Base-by-base conservation (phyloP, 805 yeast species). In the Barnettozyma populi region DNA sequence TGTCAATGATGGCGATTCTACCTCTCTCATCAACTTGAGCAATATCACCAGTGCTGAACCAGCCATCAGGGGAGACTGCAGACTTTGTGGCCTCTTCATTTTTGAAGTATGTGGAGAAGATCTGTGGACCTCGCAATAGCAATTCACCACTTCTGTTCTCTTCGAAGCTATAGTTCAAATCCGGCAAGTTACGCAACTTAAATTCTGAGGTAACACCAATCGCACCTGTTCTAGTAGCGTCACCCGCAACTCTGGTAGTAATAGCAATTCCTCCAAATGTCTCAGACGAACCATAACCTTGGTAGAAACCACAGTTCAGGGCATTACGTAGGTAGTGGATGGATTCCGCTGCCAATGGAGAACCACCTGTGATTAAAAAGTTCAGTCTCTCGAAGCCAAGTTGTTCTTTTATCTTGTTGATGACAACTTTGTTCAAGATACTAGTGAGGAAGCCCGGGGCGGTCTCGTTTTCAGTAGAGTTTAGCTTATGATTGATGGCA, bases 281-380 rank as follows among this genome's bases (percentile, higher is more conserved):
- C 65, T 85, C 92, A 5, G 88, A 80, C 36, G 81, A 71, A 3
- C 90, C 92, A 63, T 84, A 85, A n/a, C 92, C 94, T 65, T 84
- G 90, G 47, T 68, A 62, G 43, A 77, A 59, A n/a, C 74, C 69
- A 48, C 77, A 63, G 51, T 76, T 78, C 45, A 86, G 71, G 1
- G 81, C 72, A n/a, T 81, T 80, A 57, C 80, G 76, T 56, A 86
- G 64, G 60, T 82, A 84, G 49, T 69, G 66, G 37, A 83, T 70
- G 1, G 89, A 81, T 37, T 76, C 81, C 16, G 75, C 73, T 29
- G 86, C 71, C 52, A 85, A 72, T 23, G 94, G 92, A 3, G 92
- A 90, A 29, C 87, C 81, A 23, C 92, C 88, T 25, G 74, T 67
- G 34, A 74, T 62, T 24, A 74, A 49, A 48, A 65, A 64, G 18